Base-by-base conservation (phyloP, 2,329 filamentous ascomycete genomes). In the Ascochyta clinopodiicola region DNA sequence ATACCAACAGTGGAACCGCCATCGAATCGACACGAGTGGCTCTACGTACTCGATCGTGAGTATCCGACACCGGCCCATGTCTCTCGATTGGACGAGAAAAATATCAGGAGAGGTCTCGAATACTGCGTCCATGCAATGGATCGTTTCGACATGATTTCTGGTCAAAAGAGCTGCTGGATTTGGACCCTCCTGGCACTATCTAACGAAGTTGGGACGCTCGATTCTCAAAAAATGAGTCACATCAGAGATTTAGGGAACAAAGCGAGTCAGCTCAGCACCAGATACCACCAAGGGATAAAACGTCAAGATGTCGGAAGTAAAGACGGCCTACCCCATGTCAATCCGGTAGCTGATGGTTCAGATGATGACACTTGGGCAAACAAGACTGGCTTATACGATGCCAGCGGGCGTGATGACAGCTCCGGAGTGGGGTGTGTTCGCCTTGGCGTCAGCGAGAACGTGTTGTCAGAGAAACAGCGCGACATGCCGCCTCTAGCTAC, bases 151-250 rank as follows among this genome's bases (percentile, higher is more conserved):
- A 81, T 82, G 27, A 79, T 92, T 27, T 80, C 85, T 24, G 83
- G 85, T 64, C 84, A 87, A 43, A 86, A 90, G 4, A 92, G 91
- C 56, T 83, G 86, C 15, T 98, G 94, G 94, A 80, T 91, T 4
- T 97, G 92, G 93, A 87, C 89, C 0, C 75, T 96, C 53, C 79
- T 97, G 39, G 91, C 90, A 2, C 84, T 87, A 53, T 82, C 94
- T 55, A 88, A 90, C 0, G 89, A 91, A 32, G 79, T 86, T 9
- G 92, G 92, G 1, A 87, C 90, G 72, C 79, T 97, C 72, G 85
- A 86, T 57, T 89, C 91, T 60, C 84, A 86, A 38, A 89, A 95
- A 68, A 85, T 96, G 29, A 88, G 87, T 5, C 86, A 87, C 67
- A 79, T 97, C 25, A 83, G 94, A 45, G 91, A 95, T 54, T 74